A percentile compares a stretch with the other conserved stretches of the same genome.
Conservation (phyloP, 1,284 basidiomycete species). For the Cryptococcus sp. region DNA sequence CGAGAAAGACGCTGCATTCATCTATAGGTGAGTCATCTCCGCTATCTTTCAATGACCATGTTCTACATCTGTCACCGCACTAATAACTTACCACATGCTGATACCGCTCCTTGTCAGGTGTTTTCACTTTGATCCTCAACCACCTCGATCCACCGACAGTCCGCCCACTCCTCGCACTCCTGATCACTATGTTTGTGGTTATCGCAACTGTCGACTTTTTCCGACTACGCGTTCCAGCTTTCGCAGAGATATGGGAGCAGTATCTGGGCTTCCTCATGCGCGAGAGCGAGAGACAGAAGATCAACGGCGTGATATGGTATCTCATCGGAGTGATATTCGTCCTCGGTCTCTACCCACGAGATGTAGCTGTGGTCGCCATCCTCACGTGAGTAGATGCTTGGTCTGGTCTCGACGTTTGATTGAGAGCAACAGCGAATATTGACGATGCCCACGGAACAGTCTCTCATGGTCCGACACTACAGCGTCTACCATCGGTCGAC, state of each 20-base stretch:
- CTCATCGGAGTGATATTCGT: conserved; percentile 85
- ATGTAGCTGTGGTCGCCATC: conserved; percentile 84
- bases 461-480: conserved; percentile 97
- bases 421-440: too few species aligned
- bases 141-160: conserved; percentile 52
- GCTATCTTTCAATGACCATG: conserved; percentile 5
- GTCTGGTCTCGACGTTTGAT: too few species aligned
- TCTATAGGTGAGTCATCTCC: conserved; percentile 72
- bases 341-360: conserved; percentile 76
- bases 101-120: conserved; percentile 59
- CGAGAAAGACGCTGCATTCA: conserved; percentile 85
- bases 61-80: neutral
- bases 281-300: conserved; percentile 79
- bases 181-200: conserved; percentile 68
- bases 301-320: conserved; percentile 95
- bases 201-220: conserved; percentile 77
- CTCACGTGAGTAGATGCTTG: conserved; percentile 66
- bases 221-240: conserved; percentile 68
- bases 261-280: conserved; percentile 88
- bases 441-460: conserved; percentile 53
- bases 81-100: too few species aligned
- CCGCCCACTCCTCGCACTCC: conserved; percentile 62
- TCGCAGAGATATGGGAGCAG: conserved; percentile 76
- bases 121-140: conserved; percentile 75
- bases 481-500: conserved; percentile 87